A percentile compares a stretch with the other conserved stretches of the same genome.
These are phyloP conservation scores for Botryosphaeria agaves DNA, from an alignment of 2,329 filamentous ascomycete species.

Conservation along the genomic window DNA sequence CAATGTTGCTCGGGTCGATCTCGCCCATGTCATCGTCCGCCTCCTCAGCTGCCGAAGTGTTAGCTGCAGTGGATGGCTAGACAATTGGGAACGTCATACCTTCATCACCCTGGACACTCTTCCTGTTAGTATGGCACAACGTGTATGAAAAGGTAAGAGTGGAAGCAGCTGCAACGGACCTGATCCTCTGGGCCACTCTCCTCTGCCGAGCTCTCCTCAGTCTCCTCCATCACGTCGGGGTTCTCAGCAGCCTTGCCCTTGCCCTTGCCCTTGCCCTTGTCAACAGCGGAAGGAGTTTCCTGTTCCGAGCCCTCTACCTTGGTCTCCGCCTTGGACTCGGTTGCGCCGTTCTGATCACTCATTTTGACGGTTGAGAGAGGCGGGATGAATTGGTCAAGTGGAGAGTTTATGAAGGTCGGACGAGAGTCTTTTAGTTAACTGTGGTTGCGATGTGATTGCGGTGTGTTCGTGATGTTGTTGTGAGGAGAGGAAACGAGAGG, in stretches of 20 bases:
- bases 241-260: conserved; percentile 74
- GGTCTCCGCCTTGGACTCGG: too few relatives aligned
- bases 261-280: conserved; percentile 47
- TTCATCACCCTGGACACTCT: conserved; percentile 12
- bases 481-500: too few relatives aligned
- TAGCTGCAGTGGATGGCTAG: conserved; percentile 1
- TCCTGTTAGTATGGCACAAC: not conserved
- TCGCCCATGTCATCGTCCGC: conserved; percentile 75
- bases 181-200: conserved; percentile 47
- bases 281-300: too few relatives aligned
- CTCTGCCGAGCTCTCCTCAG: conserved; percentile 46
- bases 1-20: conserved; percentile 81
- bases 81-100: conserved; percentile 14
- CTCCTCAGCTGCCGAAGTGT: conserved; percentile 31
- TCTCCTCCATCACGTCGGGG: conserved; percentile 12
- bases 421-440: too few relatives aligned
- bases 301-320: not conserved
- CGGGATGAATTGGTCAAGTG: too few relatives aligned
- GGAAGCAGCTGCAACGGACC: too few relatives aligned
- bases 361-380: conserved; percentile 7
- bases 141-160: not conserved
- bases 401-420: too few relatives aligned
- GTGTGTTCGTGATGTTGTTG: too few relatives aligned
- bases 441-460: too few relatives aligned
- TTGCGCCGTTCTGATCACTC: conserved; percentile 11